A percentile compares a stretch with the other conserved stretches of the same genome.
Evolutionary conservation across 2,329 filamentous ascomycete genomes (phyloP).

Genomic region (Epichloe brachyelytri): DNA sequence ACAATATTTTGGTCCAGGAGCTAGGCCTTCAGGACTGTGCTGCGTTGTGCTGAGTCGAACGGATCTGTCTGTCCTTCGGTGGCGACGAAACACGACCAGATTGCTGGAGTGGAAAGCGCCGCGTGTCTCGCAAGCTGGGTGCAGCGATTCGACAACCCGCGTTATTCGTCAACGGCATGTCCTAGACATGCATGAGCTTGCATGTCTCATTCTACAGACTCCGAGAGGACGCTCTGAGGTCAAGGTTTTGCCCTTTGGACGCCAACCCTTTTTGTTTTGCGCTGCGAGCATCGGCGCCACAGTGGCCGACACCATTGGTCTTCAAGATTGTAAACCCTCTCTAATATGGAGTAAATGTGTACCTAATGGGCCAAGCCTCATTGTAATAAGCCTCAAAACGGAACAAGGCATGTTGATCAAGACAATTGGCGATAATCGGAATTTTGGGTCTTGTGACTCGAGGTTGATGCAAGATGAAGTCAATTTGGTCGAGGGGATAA

Average conservation of each 20-base stretch:
- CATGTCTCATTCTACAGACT: constrained; percentile 24
- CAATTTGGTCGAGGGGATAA: not conserved
- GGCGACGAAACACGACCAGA: not conserved
- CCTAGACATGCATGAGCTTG: constrained; percentile 19
- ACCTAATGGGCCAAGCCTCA: not conserved
- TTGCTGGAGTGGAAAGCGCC: not conserved
- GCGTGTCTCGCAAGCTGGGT: not conserved
- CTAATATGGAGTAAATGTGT: not conserved
- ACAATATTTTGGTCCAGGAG: not conserved
- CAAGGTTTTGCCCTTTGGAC: constrained; percentile 11
- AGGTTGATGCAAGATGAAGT: not conserved
- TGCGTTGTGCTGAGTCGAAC: not conserved
- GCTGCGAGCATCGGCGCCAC: constrained; percentile 4
- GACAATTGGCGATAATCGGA: not conserved
- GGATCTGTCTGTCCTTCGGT: no score
- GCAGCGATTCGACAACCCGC: constrained; percentile 1
- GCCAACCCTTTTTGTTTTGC: constrained; percentile 10
- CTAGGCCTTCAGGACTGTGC: not conserved
- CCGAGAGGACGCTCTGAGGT: constrained; percentile 21
- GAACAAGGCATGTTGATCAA: not conserved
- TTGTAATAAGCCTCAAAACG: not conserved
- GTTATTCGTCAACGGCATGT: constrained; percentile 19
- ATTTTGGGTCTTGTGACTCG: not conserved
- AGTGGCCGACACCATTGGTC: not conserved
- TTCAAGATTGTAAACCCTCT: not conserved